These are phyloP conservation scores for Neurospora crassa DNA, from an alignment of 2,329 filamentous ascomycete species.

Conservation along the genomic window DNA sequence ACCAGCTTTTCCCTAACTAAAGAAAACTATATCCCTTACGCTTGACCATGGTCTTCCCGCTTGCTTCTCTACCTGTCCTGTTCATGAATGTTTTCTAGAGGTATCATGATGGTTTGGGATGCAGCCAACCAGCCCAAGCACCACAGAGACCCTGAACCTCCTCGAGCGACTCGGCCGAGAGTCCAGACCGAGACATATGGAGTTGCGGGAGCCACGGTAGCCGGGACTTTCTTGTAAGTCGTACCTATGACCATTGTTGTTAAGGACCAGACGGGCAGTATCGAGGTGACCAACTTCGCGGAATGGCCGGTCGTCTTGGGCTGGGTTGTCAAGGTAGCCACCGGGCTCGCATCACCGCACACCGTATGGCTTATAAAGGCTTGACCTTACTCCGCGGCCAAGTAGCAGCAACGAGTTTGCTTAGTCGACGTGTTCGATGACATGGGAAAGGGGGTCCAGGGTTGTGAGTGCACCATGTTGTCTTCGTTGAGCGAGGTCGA, in stretches of 20 bases:
- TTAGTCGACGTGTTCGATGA: not conserved
- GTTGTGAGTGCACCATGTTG: not conserved
- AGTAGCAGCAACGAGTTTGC: not conserved
- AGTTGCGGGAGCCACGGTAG: not conserved
- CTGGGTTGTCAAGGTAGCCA: too few relatives aligned
- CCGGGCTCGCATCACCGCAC: too few relatives aligned
- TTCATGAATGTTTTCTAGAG: not conserved
- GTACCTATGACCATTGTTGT: too few relatives aligned
- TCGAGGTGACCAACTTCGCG: too few relatives aligned
- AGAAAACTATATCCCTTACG: too few relatives aligned
- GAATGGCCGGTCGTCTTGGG: too few relatives aligned
- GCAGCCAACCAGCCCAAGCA: not conserved
- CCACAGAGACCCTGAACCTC: not conserved
- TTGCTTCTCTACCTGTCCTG: not conserved
- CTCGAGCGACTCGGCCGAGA: not conserved
- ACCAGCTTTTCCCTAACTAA: too few relatives aligned
- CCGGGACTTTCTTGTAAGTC: not conserved
- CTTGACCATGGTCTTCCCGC: not conserved
- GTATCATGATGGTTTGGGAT: not conserved
- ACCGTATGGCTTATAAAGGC: not conserved
- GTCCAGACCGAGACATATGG: not conserved
- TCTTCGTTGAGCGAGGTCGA: not conserved
- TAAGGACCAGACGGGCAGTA: too few relatives aligned
- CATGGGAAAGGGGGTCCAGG: not conserved
- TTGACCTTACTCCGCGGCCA: not conserved